Percentiles rank a stretch among this genome's conserved stretches.
Evolutionary conservation across 768 basidiomycete genomes (phyloP).

Genomic region (Collybiopsis luxurians): DNA sequence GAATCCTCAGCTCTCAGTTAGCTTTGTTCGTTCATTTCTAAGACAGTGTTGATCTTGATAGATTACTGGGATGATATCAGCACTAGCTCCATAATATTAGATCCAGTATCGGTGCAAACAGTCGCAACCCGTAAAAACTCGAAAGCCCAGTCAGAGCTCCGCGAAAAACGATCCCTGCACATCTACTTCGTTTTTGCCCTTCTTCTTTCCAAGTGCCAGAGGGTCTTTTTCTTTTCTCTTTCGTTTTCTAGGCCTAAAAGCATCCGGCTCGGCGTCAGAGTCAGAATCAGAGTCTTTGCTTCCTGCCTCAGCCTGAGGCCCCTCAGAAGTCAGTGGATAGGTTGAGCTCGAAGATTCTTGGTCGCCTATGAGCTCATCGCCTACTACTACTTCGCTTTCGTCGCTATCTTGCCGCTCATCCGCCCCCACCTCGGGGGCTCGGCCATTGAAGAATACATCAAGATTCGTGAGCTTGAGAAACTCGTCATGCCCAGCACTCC

Average conservation of each 20-base stretch:
- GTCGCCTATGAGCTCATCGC: slow-evolving; percentile 21
- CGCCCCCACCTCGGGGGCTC: slow-evolving; percentile 25
- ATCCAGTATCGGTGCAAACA: too few species aligned
- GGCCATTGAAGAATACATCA: slow-evolving; percentile 58
- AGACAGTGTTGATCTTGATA: too few species aligned
- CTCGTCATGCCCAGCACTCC: slow-evolving; percentile 90
- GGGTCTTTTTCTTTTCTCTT: slow-evolving; percentile 56
- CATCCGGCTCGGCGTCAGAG: slow-evolving; percentile 22
- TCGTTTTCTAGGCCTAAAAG: slow-evolving; percentile 43
- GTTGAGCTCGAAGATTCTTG: slow-evolving; percentile 6
- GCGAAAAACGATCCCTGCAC: slow-evolving; percentile 66
- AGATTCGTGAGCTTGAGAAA: slow-evolving; percentile 82
- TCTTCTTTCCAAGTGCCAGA: slow-evolving; percentile 48
- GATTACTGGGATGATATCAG: too few species aligned
- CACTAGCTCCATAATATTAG: too few species aligned
- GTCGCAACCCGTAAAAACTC: too few species aligned
- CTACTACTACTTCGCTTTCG: slow-evolving; percentile 23
- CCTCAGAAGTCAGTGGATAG: slow-evolving; percentile 9
- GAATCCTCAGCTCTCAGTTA: too few species aligned
- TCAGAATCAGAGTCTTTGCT: slow-evolving; percentile 16
- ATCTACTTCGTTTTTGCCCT: slow-evolving; percentile 57
- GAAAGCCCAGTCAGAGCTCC: slow-evolving; percentile 38
- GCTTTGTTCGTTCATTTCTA: too few species aligned
- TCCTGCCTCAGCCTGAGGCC: slow-evolving; percentile 7
- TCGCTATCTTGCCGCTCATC: slow-evolving; percentile 34